phyloP scores from a whole-genome alignment of 2,329 filamentous ascomycete species.

The Trichoderma brevicompactum region DNA sequence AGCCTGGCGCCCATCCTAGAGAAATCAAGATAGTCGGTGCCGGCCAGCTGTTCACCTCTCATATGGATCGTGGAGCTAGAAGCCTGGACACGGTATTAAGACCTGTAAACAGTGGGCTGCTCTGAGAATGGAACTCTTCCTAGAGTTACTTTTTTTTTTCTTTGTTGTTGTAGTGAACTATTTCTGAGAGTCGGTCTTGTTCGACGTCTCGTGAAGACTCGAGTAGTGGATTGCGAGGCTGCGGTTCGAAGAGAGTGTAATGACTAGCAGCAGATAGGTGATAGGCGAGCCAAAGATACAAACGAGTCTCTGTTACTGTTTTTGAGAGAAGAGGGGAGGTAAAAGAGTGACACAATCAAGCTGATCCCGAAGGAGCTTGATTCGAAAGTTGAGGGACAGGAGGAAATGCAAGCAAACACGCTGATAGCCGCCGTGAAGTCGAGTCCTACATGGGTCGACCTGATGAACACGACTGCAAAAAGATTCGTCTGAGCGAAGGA shows the following conservation, averaged over 20 bases:
- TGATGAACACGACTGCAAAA: background rate
- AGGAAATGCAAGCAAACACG: constrained; percentile 20
- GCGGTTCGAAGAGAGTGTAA: constrained; percentile 2
- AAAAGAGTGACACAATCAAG: constrained; percentile 24
- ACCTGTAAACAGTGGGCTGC: background rate
- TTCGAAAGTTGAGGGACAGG: constrained; percentile 2
- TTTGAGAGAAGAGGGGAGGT: background rate
- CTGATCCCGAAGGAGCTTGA: constrained; percentile 5
- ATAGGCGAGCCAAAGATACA: background rate
- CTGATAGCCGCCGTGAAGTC: constrained; percentile 17
- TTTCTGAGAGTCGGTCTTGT: background rate
- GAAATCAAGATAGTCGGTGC: background rate
- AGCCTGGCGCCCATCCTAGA: constrained; percentile 47
- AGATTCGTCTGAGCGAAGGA: background rate
- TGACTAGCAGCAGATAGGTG: background rate
- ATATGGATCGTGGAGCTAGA: background rate
- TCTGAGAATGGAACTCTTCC: background rate
- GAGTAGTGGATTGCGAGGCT: background rate
- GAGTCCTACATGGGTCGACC: constrained; percentile 10
- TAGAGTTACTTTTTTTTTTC: too few species aligned
- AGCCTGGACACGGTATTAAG: background rate
- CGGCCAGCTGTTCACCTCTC: background rate
- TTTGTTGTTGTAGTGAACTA: background rate
- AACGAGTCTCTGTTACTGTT: background rate
- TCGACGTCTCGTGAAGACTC: background rate